Evolutionary conservation across 805 yeast species (phyloP).

Genomic region (Limtongozyma cylindracea): DNA sequence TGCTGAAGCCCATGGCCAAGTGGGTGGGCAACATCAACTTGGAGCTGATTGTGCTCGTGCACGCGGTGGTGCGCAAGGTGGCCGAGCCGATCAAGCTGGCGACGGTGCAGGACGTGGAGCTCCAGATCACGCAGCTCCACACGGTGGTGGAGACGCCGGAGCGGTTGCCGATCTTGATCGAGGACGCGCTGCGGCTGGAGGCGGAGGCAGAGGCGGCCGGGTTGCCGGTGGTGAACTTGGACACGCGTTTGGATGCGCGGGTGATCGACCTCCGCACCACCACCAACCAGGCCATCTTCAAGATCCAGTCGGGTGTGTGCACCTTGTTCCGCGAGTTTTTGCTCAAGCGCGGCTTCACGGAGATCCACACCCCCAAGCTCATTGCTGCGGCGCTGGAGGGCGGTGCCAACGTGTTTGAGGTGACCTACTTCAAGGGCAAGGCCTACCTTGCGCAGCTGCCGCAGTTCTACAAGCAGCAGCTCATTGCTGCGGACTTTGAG

Average conservation of each 20-base stretch:
- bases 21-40: constrained; percentile 74
- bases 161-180: constrained; percentile 81
- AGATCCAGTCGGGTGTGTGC: constrained; percentile 77
- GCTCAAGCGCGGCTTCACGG: constrained; percentile 41
- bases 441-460: constrained; percentile 97
- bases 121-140: constrained; percentile 46
- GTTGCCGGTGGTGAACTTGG: constrained; percentile 84
- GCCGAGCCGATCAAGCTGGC: constrained; percentile 77
- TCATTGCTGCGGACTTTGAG: constrained; percentile 95
- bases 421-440: constrained; percentile 73
- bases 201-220: constrained; percentile 83
- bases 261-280: constrained; percentile 93
- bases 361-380: constrained; percentile 90
- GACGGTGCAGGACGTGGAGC: constrained; percentile 77
- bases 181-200: constrained; percentile 91
- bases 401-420: constrained; percentile 91
- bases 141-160: constrained; percentile 75
- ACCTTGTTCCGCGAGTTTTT: constrained; percentile 77
- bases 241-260: constrained; percentile 85
- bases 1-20: constrained; percentile 90
- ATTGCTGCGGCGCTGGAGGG: constrained; percentile 95
- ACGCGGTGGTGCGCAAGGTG: constrained; percentile 64
- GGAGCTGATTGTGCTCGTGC: constrained; percentile 81
- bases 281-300: constrained; percentile 94
- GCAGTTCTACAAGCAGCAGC: constrained; percentile 92